Conservation (phyloP, 768 basidiomycete species). For the Leucocoprinus leucothites region DNA sequence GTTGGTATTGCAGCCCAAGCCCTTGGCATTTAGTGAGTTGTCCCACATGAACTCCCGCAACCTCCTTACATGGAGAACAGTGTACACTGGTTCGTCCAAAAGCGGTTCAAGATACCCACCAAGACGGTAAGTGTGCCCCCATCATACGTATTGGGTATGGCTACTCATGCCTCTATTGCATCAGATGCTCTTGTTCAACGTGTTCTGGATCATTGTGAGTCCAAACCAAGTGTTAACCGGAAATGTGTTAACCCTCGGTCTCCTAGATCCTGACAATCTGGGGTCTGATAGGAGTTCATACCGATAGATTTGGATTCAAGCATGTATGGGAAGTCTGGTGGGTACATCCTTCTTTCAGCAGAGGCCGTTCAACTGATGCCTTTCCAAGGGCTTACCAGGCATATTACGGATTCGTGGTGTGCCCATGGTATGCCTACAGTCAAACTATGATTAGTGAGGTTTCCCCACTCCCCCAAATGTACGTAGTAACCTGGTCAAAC, state of each 20-base stretch:
- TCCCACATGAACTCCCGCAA: background rate
- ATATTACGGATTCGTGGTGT: slow-evolving; percentile 70
- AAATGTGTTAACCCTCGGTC: background rate
- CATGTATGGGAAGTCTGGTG: slow-evolving; percentile 82
- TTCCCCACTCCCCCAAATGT: slow-evolving; percentile 71
- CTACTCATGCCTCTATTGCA: background rate
- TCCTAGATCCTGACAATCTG: slow-evolving; percentile 60
- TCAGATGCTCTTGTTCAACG: slow-evolving; percentile 72
- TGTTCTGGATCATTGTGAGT: slow-evolving; percentile 66
- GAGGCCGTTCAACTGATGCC: background rate
- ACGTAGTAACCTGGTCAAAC: slow-evolving; percentile 15
- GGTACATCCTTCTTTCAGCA: slow-evolving; percentile 9
- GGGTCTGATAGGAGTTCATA: slow-evolving; percentile 78
- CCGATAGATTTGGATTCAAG: slow-evolving; percentile 74
- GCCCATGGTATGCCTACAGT: slow-evolving; percentile 80
- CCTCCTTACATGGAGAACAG: slow-evolving; percentile 26
- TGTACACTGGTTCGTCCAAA: slow-evolving; percentile 68
- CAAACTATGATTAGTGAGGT: slow-evolving; percentile 85
- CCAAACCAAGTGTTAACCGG: background rate
- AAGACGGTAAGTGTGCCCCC: slow-evolving; percentile 43
- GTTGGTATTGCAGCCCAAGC: slow-evolving; percentile 65
- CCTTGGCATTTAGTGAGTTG: slow-evolving; percentile 62
- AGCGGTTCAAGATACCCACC: slow-evolving; percentile 57
- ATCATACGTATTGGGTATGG: background rate
- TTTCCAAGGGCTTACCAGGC: slow-evolving; percentile 59